Base-by-base conservation (phyloP, 805 yeast genomes). In the Candida nonsorbophila region DNA sequence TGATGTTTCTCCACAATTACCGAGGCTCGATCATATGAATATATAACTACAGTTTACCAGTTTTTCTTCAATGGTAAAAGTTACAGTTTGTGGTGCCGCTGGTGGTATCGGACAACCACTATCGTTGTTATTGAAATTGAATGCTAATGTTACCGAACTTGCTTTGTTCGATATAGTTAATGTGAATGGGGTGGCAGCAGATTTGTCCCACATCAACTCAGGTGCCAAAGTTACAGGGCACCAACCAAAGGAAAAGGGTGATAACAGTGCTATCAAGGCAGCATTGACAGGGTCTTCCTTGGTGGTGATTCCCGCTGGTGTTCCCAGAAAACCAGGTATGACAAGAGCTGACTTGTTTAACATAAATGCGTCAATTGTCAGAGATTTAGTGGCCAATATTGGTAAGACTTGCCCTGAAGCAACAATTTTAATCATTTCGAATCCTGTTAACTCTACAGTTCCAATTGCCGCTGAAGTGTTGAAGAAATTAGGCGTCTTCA, bases 21-120 rank as follows among this genome's bases (percentile, higher is more conserved):
- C n/a, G n/a, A n/a, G n/a, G n/a, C n/a, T n/a, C n/a, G n/a, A n/a
- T n/a, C n/a, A n/a, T n/a, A n/a, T n/a, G n/a, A n/a, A n/a, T n/a
- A n/a, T n/a, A n/a, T n/a, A n/a, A n/a, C n/a, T n/a, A n/a, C n/a
- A n/a, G n/a, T n/a, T n/a, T n/a, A n/a, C n/a, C n/a, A n/a, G n/a
- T n/a, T n/a, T n/a, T n/a, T n/a, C 10, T 18, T 7, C 24, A 12
- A 61, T 58, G 60, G 65, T 61, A 26, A 65, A 65, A 52, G 71
- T 65, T 34, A 65, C 71, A 21, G 69, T 65, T 29, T 64, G 69
- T 40, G 71, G 71, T 24, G 71, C 70, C 24, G 71, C 71, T 29
- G 71, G 71, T 31, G 71, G 71, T 26, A 65, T 65, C 37, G 71
- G 71, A 29, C 71, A 65, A 43, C 71, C 71, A 13, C 55, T 65